These are phyloP conservation scores for Camelina laxa DNA, from an alignment of 345 rosid genomes.

Conservation along the genomic window DNA sequence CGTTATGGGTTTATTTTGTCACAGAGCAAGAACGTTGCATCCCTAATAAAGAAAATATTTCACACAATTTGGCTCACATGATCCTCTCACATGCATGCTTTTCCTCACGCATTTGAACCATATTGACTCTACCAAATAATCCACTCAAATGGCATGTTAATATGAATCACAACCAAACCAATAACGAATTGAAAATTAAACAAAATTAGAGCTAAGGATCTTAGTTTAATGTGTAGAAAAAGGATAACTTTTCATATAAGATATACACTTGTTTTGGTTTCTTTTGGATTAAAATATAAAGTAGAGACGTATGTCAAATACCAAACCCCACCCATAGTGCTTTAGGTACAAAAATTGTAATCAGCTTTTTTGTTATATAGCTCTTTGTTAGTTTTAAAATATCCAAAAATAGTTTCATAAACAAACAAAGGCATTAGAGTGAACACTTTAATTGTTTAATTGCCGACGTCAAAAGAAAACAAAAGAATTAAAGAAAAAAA, in stretches of 20 bases:
- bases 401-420: neutral
- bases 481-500: neutral
- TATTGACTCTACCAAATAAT: constrained; percentile 29
- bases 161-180: constrained; percentile 27
- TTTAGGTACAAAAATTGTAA: constrained; percentile 20
- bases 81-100: constrained; percentile 44
- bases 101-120: constrained; percentile 36
- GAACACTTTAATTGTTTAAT: constrained; percentile 9
- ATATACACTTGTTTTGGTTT: neutral
- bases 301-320: constrained; percentile 33
- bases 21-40: constrained; percentile 36
- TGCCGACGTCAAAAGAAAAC: constrained; percentile 5
- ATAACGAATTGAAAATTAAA: neutral
- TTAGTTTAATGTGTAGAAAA: neutral
- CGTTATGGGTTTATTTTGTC: constrained; percentile 38
- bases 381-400: constrained; percentile 2
- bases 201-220: too few relatives aligned
- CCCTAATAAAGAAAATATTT: neutral
- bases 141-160: constrained; percentile 31
- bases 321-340: constrained; percentile 43
- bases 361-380: constrained; percentile 29
- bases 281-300: neutral
- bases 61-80: constrained; percentile 38
- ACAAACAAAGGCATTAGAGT: constrained; percentile 17
- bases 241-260: constrained; percentile 7